phyloP scores from a whole-genome alignment of 208 protist species.

The Porcisia hertigi region DNA sequence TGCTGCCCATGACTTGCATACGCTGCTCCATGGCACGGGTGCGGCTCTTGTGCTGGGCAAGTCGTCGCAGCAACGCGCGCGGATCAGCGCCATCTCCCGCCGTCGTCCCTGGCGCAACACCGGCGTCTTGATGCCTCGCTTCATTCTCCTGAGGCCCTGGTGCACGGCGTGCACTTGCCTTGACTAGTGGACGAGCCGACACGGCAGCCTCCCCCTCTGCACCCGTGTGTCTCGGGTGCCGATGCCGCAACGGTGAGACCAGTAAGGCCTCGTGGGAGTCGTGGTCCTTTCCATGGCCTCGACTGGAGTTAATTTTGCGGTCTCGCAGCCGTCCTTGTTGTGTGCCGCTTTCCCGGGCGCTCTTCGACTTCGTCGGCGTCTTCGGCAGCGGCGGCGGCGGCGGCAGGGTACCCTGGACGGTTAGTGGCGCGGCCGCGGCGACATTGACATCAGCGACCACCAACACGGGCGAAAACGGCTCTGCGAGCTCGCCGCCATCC shows the following conservation, averaged over 20 bases:
- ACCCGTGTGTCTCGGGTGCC: background rate
- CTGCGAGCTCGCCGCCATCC: conserved; percentile 20
- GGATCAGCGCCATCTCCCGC: conserved; percentile 5
- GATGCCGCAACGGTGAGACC: background rate
- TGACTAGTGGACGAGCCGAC: background rate
- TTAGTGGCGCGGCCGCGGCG: background rate
- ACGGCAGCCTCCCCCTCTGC: conserved; percentile 4
- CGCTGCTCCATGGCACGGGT: conserved; percentile 32
- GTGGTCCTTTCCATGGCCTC: conserved; percentile 1
- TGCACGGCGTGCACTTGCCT: conserved; percentile 6
- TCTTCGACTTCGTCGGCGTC: background rate
- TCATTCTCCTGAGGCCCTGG: background rate
- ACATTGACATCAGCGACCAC: background rate
- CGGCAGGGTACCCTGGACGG: background rate
- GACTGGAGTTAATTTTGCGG: background rate
- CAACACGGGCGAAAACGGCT: conserved; percentile 14
- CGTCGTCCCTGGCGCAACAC: background rate
- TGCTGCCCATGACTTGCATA: background rate
- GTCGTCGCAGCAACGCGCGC: conserved; percentile 29
- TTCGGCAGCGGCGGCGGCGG: background rate
- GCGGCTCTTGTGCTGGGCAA: conserved; percentile 26
- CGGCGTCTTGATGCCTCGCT: background rate
- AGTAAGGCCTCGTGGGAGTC: background rate
- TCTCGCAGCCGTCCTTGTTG: conserved; percentile 4
- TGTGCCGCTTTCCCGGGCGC: background rate